These are phyloP conservation scores for Claviceps pazoutovae DNA, from an alignment of 2,329 filamentous ascomycete genomes.

Conservation along the genomic window DNA sequence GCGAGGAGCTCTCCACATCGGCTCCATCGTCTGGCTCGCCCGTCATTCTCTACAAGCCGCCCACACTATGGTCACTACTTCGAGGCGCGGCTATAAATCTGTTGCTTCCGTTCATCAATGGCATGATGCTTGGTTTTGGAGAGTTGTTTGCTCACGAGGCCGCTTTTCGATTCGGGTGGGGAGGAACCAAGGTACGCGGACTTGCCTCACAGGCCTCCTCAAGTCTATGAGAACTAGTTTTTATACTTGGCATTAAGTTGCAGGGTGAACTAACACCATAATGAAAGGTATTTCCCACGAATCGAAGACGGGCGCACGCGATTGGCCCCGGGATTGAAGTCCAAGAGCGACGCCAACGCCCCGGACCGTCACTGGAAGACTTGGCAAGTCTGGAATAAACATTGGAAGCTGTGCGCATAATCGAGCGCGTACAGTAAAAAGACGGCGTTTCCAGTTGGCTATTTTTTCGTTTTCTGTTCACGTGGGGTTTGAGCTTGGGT, in stretches of 20 bases:
- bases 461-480: background rate
- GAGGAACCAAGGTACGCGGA: constrained; percentile 64
- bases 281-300: constrained; percentile 40
- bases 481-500: background rate
- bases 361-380: constrained; percentile 46
- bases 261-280: constrained; percentile 7
- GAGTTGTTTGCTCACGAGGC: constrained; percentile 94
- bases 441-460: background rate
- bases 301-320: constrained; percentile 47
- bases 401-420: background rate
- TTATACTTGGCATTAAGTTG: background rate
- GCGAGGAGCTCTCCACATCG: constrained; percentile 46
- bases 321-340: constrained; percentile 77
- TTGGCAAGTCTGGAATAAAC: constrained; percentile 55
- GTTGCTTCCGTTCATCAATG: constrained; percentile 90
- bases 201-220: too few relatives aligned
- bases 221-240: too few relatives aligned
- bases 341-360: constrained; percentile 48
- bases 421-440: background rate
- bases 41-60: constrained; percentile 76
- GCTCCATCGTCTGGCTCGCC: constrained; percentile 50
- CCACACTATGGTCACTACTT: constrained; percentile 72
- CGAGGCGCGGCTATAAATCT: constrained; percentile 90
- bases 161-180: constrained; percentile 86
- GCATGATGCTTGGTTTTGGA: constrained; percentile 94